Conservation (phyloP, 805 yeast species). For the Teunomyces panamensis region DNA sequence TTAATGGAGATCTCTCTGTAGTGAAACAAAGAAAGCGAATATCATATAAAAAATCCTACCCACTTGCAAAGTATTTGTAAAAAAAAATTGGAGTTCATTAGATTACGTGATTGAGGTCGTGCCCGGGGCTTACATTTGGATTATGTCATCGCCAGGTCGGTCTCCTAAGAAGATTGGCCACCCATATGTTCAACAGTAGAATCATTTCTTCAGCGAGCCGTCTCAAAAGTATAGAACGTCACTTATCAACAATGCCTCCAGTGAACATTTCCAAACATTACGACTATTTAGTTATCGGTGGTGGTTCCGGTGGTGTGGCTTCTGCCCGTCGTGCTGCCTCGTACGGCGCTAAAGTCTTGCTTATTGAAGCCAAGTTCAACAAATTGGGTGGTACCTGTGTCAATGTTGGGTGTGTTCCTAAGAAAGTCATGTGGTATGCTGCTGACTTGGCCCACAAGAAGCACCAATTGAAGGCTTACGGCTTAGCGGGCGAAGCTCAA, state of each 20-base stretch:
- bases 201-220: neutral
- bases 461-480: constrained; percentile 76
- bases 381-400: constrained; percentile 97
- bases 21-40: too few relatives aligned
- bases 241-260: constrained; percentile 51
- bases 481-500: constrained; percentile 60
- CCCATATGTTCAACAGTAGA: constrained; percentile 3
- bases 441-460: constrained; percentile 80
- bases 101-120: too few relatives aligned
- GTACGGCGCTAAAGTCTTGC: constrained; percentile 82
- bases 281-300: constrained; percentile 94
- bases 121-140: too few relatives aligned
- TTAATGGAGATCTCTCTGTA: too few relatives aligned
- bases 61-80: too few relatives aligned
- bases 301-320: constrained; percentile 99
- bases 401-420: constrained; percentile 98
- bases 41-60: too few relatives aligned
- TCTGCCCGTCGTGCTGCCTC: constrained; percentile 94
- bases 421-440: constrained; percentile 98
- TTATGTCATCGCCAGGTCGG: too few relatives aligned
- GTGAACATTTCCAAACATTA: constrained; percentile 49
- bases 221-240: constrained; percentile 18
- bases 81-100: too few relatives aligned
- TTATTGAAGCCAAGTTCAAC: constrained; percentile 69
- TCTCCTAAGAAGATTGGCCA: neutral